Conservation (phyloP, 129 eudicot genomes). For the Artemisia argyi region DNA sequence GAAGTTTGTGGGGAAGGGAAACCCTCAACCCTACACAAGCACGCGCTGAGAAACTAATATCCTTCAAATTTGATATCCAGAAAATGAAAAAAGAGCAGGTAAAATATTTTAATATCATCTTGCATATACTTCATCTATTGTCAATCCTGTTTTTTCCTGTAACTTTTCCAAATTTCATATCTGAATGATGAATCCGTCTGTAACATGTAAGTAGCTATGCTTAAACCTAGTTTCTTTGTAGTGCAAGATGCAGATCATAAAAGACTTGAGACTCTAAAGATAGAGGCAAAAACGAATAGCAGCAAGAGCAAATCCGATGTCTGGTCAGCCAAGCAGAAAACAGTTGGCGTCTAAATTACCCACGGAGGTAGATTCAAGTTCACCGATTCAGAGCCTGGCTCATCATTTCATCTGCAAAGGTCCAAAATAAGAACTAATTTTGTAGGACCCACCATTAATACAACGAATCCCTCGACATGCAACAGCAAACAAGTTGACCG, state of each 20-base stretch:
- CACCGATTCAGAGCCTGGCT: conserved; percentile 76
- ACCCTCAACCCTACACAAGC: conserved; percentile 71
- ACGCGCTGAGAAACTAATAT: conserved; percentile 77
- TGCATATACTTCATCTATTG: background rate
- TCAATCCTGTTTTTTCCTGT: background rate
- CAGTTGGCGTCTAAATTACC: conserved; percentile 55
- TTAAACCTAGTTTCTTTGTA: conserved; percentile 34
- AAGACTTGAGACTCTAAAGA: conserved; percentile 73
- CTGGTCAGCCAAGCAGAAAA: conserved; percentile 44
- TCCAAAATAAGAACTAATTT: conserved; percentile 64
- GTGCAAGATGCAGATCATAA: conserved; percentile 71
- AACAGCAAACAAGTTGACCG: conserved; percentile 39
- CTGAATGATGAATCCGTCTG: conserved; percentile 1
- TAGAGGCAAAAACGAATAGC: conserved; percentile 91
- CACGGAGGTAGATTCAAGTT: conserved; percentile 67
- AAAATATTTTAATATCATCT: background rate
- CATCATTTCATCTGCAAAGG: conserved; percentile 88
- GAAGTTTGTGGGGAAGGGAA: conserved; percentile 34
- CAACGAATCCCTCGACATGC: conserved; percentile 42
- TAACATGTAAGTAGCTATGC: background rate
- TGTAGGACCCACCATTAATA: conserved; percentile 30
- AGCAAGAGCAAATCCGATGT: conserved; percentile 52
- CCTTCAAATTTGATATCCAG: conserved; percentile 84
- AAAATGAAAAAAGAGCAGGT: conserved; percentile 92
- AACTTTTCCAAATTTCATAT: background rate